Conservation (phyloP, 768 basidiomycete species). For the Lepiota brunneoincarnata region DNA sequence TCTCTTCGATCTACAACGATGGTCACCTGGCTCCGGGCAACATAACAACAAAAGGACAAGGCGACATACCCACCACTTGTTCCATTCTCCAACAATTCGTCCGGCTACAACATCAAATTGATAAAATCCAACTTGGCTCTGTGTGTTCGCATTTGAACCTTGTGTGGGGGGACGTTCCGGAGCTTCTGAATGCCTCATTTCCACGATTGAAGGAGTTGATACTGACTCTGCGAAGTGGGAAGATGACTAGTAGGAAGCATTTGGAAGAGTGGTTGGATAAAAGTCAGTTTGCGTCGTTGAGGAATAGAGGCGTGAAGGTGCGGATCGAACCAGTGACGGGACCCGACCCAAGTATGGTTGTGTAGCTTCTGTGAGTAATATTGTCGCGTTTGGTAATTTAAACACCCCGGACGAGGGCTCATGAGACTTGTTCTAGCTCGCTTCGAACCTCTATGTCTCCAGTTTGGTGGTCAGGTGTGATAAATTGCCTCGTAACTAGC, state of each 20-base stretch:
- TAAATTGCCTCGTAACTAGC: too few species aligned
- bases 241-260: neutral
- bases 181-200: neutral
- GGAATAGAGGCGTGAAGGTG: too few species aligned
- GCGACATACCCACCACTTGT: neutral
- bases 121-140: constrained; percentile 1
- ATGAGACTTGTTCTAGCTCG: too few species aligned
- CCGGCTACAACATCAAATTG: neutral
- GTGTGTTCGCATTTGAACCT: constrained; percentile 1
- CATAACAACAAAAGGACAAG: neutral
- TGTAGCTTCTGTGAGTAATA: too few species aligned
- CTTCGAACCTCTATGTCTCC: too few species aligned
- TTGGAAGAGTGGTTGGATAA: constrained; percentile 6
- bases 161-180: neutral
- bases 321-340: too few species aligned
- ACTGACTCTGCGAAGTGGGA: constrained; percentile 1
- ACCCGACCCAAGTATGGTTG: too few species aligned
- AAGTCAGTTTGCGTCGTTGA: constrained; percentile 12
- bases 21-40: neutral
- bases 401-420: too few species aligned
- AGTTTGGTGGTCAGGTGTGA: too few species aligned
- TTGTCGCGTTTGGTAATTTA: too few species aligned
- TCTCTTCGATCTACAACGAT: constrained; percentile 7
- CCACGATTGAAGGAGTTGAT: neutral
- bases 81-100: neutral